Evolutionary conservation across 345 rosid genomes (phyloP).

Genomic region (Bruguiera parviflora): DNA sequence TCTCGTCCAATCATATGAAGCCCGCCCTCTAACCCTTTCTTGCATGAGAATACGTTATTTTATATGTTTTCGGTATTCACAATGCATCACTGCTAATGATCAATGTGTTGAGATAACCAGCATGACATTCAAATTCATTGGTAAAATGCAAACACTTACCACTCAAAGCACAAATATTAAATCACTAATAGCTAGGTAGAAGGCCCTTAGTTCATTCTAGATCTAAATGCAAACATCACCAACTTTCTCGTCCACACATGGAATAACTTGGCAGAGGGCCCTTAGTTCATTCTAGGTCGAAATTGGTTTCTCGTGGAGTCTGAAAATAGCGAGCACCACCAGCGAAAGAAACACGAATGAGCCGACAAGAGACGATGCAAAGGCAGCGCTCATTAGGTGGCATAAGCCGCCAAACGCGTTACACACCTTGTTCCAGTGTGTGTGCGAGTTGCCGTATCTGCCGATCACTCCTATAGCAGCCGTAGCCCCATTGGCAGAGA

Average conservation of each 20-base stretch:
- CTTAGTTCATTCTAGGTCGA: not conserved
- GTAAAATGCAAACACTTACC: not conserved
- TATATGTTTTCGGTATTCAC: too few relatives aligned
- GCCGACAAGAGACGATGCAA: conserved; percentile 30
- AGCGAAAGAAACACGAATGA: conserved; percentile 35
- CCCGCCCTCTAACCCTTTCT: too few relatives aligned
- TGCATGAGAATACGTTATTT: too few relatives aligned
- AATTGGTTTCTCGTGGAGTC: conserved; percentile 31
- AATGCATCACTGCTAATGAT: too few relatives aligned
- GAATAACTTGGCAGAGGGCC: too few relatives aligned
- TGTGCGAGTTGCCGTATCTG: conserved; percentile 45
- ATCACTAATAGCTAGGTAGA: too few relatives aligned
- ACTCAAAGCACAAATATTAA: not conserved
- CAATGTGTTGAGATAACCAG: not conserved
- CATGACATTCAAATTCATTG: not conserved
- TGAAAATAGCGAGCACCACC: conserved; percentile 30
- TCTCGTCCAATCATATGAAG: too few relatives aligned
- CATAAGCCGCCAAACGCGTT: conserved; percentile 32
- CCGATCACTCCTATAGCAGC: conserved; percentile 37
- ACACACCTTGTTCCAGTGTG: conserved; percentile 43
- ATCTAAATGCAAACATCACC: not conserved
- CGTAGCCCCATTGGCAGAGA: conserved; percentile 47
- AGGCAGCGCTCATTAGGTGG: conserved; percentile 27
- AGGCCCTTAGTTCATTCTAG: not conserved
- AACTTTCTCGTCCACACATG: too few relatives aligned